Conservation (phyloP, 768 basidiomycete genomes). For the Hygrophorus russula region DNA sequence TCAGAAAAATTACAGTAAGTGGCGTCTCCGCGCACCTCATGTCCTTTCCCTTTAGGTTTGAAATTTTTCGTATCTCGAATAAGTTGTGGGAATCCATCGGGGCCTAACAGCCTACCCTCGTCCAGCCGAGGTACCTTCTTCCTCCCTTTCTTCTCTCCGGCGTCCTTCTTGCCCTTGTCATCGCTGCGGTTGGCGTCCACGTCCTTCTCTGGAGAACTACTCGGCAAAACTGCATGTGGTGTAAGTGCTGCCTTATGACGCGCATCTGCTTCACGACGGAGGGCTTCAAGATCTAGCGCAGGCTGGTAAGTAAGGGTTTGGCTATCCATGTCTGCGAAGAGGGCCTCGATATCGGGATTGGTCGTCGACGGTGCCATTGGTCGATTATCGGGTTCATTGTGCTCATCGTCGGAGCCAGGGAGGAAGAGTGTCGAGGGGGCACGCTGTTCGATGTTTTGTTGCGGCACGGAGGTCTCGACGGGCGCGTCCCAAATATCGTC, state of each 20-base stretch:
- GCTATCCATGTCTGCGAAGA: conserved; percentile 27
- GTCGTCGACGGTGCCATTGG: conserved; percentile 19
- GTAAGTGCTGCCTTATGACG: conserved; percentile 26
- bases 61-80: conserved; percentile 70
- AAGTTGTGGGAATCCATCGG: conserved; percentile 71
- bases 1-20: neutral
- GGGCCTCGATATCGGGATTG: conserved; percentile 33
- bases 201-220: conserved; percentile 38
- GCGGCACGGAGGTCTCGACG: conserved; percentile 18
- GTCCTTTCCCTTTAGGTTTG: conserved; percentile 79
- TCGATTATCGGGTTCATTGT: conserved; percentile 20
- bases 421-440: conserved; percentile 41
- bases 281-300: conserved; percentile 38
- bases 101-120: conserved; percentile 61
- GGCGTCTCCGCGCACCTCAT: conserved; percentile 51
- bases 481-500: conserved; percentile 55
- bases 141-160: conserved; percentile 29
- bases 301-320: conserved; percentile 30
- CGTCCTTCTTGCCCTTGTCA: conserved; percentile 14
- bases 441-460: conserved; percentile 23
- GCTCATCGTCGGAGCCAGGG: conserved; percentile 36
- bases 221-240: conserved; percentile 35
- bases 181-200: conserved; percentile 16
- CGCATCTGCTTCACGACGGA: conserved; percentile 45
- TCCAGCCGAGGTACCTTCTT: conserved; percentile 54